Conservation (phyloP, 176 grass and related monocot species). For the Tillandsia leiboldiana region DNA sequence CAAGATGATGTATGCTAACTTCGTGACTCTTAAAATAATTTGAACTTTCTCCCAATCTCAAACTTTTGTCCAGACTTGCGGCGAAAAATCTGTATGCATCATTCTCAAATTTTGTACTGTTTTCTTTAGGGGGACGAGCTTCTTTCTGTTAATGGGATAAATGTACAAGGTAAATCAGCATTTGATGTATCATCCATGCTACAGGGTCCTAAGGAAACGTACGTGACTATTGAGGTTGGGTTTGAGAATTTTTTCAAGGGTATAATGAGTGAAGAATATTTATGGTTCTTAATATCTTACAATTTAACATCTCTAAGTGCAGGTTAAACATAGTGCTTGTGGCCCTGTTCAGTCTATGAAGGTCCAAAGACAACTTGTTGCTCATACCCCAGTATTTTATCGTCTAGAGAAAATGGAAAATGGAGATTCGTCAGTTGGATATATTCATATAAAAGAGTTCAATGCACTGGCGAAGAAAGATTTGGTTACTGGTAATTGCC, state of each 20-base stretch:
- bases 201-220: conserved; percentile 91
- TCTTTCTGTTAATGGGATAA: conserved; percentile 73
- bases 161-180: conserved; percentile 78
- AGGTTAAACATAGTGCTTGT: conserved; percentile 92
- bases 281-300: conserved; percentile 11
- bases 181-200: conserved; percentile 88
- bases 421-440: conserved; percentile 63
- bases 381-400: conserved; percentile 78
- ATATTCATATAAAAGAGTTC: conserved; percentile 94
- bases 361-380: conserved; percentile 79
- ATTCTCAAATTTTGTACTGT: conserved; percentile 5
- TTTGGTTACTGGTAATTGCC: conserved; percentile 78
- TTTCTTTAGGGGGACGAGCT: conserved; percentile 79
- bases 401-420: conserved; percentile 73
- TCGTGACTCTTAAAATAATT: not conserved
- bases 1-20: not conserved
- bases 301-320: conserved; percentile 24
- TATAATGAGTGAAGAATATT: not conserved
- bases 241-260: not conserved
- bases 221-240: conserved; percentile 78
- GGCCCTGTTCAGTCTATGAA: conserved; percentile 76
- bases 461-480: conserved; percentile 97
- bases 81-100: not conserved
- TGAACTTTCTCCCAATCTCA: not conserved
- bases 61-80: not conserved